Conservation (phyloP, 2,329 filamentous ascomycete genomes). For the Epichloe hybrida region DNA sequence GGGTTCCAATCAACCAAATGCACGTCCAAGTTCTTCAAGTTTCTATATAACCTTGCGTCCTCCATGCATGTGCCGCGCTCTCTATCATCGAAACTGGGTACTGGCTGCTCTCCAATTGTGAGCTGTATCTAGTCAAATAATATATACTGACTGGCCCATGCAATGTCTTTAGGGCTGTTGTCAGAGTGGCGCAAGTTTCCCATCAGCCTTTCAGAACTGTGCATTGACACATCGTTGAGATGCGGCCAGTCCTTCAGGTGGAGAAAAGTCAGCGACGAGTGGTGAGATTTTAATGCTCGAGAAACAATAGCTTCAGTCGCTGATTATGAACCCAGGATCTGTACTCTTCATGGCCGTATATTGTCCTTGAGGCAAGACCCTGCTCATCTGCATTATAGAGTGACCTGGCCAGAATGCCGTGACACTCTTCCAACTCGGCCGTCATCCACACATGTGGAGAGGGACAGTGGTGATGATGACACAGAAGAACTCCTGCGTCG, state of each 20-base stretch:
- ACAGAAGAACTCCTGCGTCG: constrained; percentile 61
- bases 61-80: no score
- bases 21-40: no score
- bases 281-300: constrained; percentile 35
- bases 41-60: no score
- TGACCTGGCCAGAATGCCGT: constrained; percentile 39
- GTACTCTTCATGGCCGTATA: constrained; percentile 73
- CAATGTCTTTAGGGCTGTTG: constrained; percentile 31
- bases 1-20: neutral
- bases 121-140: no score
- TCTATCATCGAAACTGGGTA: no score
- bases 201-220: constrained; percentile 69
- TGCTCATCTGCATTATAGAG: constrained; percentile 65
- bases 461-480: constrained; percentile 39
- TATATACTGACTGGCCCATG: neutral
- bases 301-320: neutral
- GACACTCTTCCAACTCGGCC: constrained; percentile 7
- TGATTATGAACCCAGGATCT: constrained; percentile 42
- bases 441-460: neutral
- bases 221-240: constrained; percentile 83
- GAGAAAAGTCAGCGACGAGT: constrained; percentile 75
- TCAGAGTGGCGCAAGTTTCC: constrained; percentile 81
- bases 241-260: constrained; percentile 97
- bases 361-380: constrained; percentile 74
- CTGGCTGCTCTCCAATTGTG: no score